These are phyloP conservation scores for Eleusine coracana DNA, from an alignment of 176 grass and related monocot species.

Conservation along the genomic window DNA sequence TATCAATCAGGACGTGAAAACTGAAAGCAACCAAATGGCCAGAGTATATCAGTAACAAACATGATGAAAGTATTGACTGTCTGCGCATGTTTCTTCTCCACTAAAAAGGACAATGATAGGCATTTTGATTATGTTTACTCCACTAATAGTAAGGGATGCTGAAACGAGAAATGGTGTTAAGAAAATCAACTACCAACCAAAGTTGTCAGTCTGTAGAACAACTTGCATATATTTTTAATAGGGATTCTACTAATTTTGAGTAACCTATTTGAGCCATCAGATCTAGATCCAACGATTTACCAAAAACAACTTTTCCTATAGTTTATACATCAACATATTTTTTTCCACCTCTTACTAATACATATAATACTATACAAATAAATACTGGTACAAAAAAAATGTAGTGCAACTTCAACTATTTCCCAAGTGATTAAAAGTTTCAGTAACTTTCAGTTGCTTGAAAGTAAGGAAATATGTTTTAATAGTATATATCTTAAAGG, in stretches of 20 bases:
- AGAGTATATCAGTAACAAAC: not conserved
- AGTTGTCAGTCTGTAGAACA: conserved; percentile 1
- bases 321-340: no score
- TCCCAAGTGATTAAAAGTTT: no score
- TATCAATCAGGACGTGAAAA: not conserved
- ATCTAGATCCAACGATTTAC: no score
- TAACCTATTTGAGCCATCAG: no score
- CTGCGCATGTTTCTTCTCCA: not conserved
- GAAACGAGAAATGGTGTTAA: not conserved
- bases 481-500: not conserved
- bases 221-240: not conserved
- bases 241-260: no score
- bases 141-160: not conserved
- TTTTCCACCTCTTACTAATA: no score
- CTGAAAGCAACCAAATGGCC: not conserved
- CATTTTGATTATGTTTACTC: not conserved
- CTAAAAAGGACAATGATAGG: not conserved
- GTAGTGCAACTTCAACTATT: no score
- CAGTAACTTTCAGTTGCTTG: no score
- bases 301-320: no score
- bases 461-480: not conserved
- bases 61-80: not conserved
- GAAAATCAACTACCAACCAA: not conserved
- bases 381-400: no score
- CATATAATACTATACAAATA: no score